Conservation (phyloP, 2,329 filamentous ascomycete genomes). For the Ceratocystis huliohia region DNA sequence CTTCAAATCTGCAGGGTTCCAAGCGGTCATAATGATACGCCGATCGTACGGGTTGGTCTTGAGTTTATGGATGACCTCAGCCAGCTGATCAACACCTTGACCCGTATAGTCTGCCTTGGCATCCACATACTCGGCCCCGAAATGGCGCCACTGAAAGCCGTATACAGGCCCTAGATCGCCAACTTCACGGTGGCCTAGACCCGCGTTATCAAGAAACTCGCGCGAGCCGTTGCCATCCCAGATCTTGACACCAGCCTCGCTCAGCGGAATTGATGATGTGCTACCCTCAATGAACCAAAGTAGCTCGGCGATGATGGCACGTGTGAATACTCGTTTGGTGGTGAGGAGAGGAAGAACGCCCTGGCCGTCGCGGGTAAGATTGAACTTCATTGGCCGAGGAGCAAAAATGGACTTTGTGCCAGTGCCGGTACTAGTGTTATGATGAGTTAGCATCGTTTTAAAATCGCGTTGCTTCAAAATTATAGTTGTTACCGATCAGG, state of each 20-base stretch:
- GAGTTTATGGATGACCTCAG: constrained; percentile 78
- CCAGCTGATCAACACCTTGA: constrained; percentile 84
- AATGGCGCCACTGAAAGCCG: constrained; percentile 98
- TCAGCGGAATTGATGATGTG: constrained; percentile 67
- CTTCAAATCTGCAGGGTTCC: constrained; percentile 78
- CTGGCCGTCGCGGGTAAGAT: constrained; percentile 49
- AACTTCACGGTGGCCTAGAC: constrained; percentile 65
- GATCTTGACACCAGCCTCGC: constrained; percentile 76
- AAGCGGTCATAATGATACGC: constrained; percentile 78
- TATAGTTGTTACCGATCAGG: constrained; percentile 55
- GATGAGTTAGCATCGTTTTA: constrained; percentile 50
- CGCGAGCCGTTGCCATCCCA: constrained; percentile 97
- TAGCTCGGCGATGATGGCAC: constrained; percentile 80
- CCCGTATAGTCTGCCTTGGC: constrained; percentile 70
- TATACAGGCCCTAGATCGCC: constrained; percentile 94
- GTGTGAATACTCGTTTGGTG: constrained; percentile 90
- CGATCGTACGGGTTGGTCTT: constrained; percentile 75
- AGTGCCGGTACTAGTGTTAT: constrained; percentile 60
- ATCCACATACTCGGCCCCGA: constrained; percentile 80
- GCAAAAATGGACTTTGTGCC: constrained; percentile 85
- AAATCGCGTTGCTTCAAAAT: constrained; percentile 24
- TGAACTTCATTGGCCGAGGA: constrained; percentile 74
- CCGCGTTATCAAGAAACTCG: constrained; percentile 75
- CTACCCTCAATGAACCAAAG: constrained; percentile 87
- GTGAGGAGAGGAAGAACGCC: constrained; percentile 84